Base-by-base conservation (phyloP, 768 basidiomycete genomes). In the Pleurotus eryngii region DNA sequence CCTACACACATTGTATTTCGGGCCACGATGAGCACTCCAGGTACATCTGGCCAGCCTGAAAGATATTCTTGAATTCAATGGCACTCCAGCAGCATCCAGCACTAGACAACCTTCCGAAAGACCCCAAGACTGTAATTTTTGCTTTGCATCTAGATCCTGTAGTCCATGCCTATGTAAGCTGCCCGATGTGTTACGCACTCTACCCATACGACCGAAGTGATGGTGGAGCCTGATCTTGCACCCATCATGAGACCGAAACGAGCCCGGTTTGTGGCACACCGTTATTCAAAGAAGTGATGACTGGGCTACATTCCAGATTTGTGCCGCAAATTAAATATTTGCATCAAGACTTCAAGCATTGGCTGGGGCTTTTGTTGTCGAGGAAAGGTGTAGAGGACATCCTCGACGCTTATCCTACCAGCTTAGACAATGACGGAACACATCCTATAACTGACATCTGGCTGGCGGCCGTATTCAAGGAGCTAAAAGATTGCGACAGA, bases 311-410 rank as follows among this genome's bases (percentile, higher is more conserved):
- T 35, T 46, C 12, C 14, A 57, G 22, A 46, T 48, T 14, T 18
- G 24, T 48, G n/a, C 60, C 67, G 24, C 42, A 55, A 6, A 22
- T 45, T 0, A 63, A 45, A n/a, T 67, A 65, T 46, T 55, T 64
- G 3, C 63, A 68, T 46, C 66, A 70, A 4, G 55, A 56, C 2
- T 17, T 70, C 4, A 65, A 66, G 47, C 24, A 59, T 2, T 70
- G 70, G 68, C n/a, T 70, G 3, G 68, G 64, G 1, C 60, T 64
- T 3, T 22, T 71, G 4, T 46, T 70, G 1, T 68, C 66, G 5
- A 43, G 69, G 4, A 64, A 61, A 26, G 67, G 64, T 1, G 66
- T 70, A 14, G 68, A 69, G 42, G 64, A 67, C 8, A 46, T 62
- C 12, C 51, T 69, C 8, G 61, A 68, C 2, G 42, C 49, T 7